Evolutionary conservation across 345 rosid genomes (phyloP), one percentile per base, ranked within the genome.

Genomic region (Acer yangbiense): DNA sequence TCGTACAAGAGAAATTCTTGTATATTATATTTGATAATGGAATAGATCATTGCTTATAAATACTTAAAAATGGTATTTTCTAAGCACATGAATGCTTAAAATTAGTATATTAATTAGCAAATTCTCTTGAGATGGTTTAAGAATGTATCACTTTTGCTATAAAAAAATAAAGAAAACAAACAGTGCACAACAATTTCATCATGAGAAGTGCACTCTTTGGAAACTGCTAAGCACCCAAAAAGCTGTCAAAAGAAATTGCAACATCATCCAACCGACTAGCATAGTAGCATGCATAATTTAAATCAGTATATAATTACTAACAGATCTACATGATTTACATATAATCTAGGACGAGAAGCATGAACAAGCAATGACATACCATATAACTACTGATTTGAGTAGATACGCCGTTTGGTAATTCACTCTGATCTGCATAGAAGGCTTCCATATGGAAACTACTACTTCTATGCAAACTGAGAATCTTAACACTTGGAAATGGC

Each of bases 401-500:
- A 6, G 85, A 78, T 74, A 81, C 79, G 58, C 81, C 88, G 18
- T 81, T 67, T 20, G 90, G 82, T 46, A 85, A 70, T 81, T 91
- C 91, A 76, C 83, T 78, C 43, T 85, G 80, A 81, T 87, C 81
- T 25, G 85, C 88, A 79, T 92, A 92, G 82, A 81, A 86, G 25
- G 93, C 91, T 76, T 88, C 89, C 86, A 92, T 61, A 58, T 82
- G 80, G 80, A 92, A 87, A 20, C 69, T 74, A 76, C 63, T 83
- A 74, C 82, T 78, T 80, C 90, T 88, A 65, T 83, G 89, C 69
- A 92, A 81, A 55, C 85, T 82, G 85, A 93, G 85, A 81, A 89
- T 84, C 89, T 93, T 93, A 60, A 82, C 83, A 79, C 94, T 89
- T 78, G 97, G 97, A 84, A 91, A 83, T 61, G 90, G 80, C 78